Evolutionary conservation across 495 filamentous ascomycete species (phyloP).

Genomic region (Lophiostoma macrostomum): DNA sequence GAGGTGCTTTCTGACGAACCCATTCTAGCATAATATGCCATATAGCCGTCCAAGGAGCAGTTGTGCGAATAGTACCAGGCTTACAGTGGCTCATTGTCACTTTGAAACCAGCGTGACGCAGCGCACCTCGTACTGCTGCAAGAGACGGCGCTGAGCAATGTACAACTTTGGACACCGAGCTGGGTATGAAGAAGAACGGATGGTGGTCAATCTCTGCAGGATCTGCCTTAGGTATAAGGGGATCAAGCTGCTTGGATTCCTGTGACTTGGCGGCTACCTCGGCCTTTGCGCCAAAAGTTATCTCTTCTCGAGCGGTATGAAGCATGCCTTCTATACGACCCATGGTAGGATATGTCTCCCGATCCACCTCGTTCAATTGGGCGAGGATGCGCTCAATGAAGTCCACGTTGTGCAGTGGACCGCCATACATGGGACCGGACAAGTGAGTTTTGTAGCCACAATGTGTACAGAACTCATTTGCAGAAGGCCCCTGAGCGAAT

Average conservation of each 20-base stretch:
- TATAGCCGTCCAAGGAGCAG: conserved; percentile 81
- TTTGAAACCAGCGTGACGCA: conserved; percentile 74
- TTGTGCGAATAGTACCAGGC: conserved; percentile 82
- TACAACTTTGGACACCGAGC: conserved; percentile 64
- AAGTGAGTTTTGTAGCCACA: conserved; percentile 85
- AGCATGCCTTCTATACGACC: conserved; percentile 88
- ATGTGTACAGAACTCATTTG: conserved; percentile 64
- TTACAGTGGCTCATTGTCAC: conserved; percentile 82
- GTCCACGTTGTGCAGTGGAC: conserved; percentile 75
- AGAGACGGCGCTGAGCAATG: conserved; percentile 73
- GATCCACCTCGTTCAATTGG: conserved; percentile 58
- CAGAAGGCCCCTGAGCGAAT: conserved; percentile 64
- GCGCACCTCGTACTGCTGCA: conserved; percentile 71
- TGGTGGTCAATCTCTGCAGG: conserved; percentile 54
- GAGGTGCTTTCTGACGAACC: conserved; percentile 69
- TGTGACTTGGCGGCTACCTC: background rate
- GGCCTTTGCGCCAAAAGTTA: conserved; percentile 27
- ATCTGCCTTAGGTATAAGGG: conserved; percentile 19
- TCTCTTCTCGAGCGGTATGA: conserved; percentile 76
- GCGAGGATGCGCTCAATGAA: conserved; percentile 77
- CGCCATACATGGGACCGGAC: conserved; percentile 90
- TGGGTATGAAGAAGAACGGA: conserved; percentile 86
- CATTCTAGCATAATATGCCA: conserved; percentile 96
- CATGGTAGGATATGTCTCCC: conserved; percentile 69
- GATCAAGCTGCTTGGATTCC: conserved; percentile 4